Conservation (phyloP, 1,284 basidiomycete species). For the Exobasidium rhododendri region DNA sequence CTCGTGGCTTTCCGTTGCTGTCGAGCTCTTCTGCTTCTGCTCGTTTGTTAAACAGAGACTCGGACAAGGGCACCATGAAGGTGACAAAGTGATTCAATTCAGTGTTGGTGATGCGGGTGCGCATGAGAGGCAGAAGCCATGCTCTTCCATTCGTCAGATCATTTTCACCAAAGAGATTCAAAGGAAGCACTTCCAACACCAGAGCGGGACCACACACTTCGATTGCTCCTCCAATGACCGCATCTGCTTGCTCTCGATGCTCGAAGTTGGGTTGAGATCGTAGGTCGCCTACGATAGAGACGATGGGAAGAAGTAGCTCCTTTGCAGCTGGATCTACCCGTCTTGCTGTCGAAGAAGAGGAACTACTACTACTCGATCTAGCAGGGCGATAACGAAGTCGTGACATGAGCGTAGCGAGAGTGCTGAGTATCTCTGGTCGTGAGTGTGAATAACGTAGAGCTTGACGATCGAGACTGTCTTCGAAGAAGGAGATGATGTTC, state of each 20-base stretch:
- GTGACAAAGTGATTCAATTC: constrained; percentile 78
- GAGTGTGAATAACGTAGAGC: constrained; percentile 46
- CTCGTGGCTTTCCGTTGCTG: constrained; percentile 61
- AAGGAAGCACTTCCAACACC: constrained; percentile 72
- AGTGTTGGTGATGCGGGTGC: constrained; percentile 74
- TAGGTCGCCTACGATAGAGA: constrained; percentile 72
- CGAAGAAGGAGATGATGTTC: constrained; percentile 35
- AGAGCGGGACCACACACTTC: constrained; percentile 79
- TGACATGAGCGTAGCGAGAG: constrained; percentile 41
- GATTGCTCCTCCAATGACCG: constrained; percentile 75
- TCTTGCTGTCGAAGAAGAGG: background rate
- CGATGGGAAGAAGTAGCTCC: constrained; percentile 68
- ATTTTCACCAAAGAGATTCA: constrained; percentile 64
- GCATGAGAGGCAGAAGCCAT: constrained; percentile 84
- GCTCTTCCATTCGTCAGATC: constrained; percentile 67
- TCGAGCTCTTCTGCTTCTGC: constrained; percentile 70
- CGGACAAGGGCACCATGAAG: constrained; percentile 89
- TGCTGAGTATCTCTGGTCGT: constrained; percentile 40
- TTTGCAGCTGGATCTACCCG: constrained; percentile 60
- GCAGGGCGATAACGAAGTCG: constrained; percentile 56
- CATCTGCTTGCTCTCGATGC: constrained; percentile 82
- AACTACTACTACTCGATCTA: constrained; percentile 8
- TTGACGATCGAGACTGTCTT: constrained; percentile 45
- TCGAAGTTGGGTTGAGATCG: constrained; percentile 80
- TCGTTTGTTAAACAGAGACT: constrained; percentile 72